Base-by-base conservation (phyloP, 352 stramenopile species). In the Phytophthora sansomeana region DNA sequence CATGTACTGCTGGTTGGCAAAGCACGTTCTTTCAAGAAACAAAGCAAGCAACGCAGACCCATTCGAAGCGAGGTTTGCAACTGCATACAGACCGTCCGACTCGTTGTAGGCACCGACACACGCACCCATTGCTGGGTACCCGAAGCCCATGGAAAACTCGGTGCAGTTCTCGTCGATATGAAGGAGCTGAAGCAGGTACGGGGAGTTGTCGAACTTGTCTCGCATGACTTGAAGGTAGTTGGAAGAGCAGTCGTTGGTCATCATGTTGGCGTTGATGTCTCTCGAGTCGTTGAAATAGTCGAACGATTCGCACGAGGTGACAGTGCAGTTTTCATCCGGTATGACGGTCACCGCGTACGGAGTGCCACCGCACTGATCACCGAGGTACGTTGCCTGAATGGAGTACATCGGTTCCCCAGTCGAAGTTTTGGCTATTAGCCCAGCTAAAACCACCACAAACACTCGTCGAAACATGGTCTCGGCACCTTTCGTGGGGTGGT, bases 91-190 rank as follows among this genome's bases (percentile, higher is more conserved):
- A 17, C 64, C 58, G 14, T 68, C 57, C 0, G 49, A 63, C 29
- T 63, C 64, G n/a, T 72, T 72, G 50, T 72, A 72, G 11, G 58
- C 64, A 29, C 64, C 64, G 7, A 72, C 58, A 57, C 64, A 72
- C 16, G 58, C 41, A 1, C 42, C 64, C 41, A 62, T 59, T 9
- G 64, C 64, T 8, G 64, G 64, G 5, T 68, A 68, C 14, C 58
- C 64, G 43, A 68, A 67, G 0, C 29, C 51, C 49, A 63, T 68
- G 1, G 51, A 58, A 17, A 68, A 67, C 17, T 67, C 58, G 50
- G 64, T 59, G 50, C 64, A 72, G 9, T 60, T 72, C 6, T 67
- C 57, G 30, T 72, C 64, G 6, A 30, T 58, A 21, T 67, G 58
- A 26, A 63, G 47, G 13, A 46, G 51, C 21, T 67, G 64, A 39